These are phyloP conservation scores for Nicotiana knightiana DNA, from an alignment of 257 asterid genomes.

Conservation along the genomic window DNA sequence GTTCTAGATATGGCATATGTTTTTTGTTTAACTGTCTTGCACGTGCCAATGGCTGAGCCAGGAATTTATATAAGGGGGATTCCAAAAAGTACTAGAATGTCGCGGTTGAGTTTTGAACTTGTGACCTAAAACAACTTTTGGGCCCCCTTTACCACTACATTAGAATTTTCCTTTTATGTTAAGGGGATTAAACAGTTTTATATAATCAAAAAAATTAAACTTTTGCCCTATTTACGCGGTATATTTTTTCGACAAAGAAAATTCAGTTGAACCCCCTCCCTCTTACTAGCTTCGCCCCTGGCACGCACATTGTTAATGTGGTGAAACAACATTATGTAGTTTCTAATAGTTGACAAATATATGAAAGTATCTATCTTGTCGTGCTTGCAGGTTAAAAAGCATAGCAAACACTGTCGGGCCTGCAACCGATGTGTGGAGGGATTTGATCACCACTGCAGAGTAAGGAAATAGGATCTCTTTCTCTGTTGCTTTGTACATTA, in stretches of 20 bases:
- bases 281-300: neutral
- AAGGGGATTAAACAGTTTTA: neutral
- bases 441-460: slow-evolving; percentile 99
- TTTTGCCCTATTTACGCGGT: neutral
- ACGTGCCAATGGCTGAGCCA: neutral
- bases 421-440: slow-evolving; percentile 97
- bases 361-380: neutral
- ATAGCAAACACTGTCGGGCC: slow-evolving; percentile 95
- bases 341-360: neutral
- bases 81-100: neutral
- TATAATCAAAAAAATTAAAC: neutral
- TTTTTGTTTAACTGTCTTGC: neutral
- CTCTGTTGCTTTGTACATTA: neutral
- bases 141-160: neutral
- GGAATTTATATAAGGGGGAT: neutral
- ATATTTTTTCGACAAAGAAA: neutral
- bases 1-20: neutral
- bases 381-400: slow-evolving; percentile 66
- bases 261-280: neutral
- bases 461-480: slow-evolving; percentile 23
- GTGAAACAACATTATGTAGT: neutral
- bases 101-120: neutral
- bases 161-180: neutral
- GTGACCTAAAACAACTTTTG: neutral
- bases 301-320: neutral